These are phyloP conservation scores for Begonia peltatifolia DNA, from an alignment of 306 rosid genomes.

Conservation along the genomic window DNA sequence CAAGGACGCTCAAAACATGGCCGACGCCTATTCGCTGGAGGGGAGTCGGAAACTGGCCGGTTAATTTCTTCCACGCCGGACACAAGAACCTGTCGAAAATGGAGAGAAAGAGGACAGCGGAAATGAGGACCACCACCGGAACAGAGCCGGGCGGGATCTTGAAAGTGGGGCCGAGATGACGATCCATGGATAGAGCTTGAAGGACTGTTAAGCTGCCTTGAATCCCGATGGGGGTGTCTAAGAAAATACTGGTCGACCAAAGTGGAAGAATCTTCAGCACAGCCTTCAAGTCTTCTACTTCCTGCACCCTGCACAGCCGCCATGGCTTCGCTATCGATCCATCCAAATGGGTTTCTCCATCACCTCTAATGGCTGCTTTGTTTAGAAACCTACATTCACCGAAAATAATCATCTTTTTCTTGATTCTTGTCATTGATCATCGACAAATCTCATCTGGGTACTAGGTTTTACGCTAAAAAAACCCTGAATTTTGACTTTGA, in stretches of 20 bases:
- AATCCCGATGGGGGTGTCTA: constrained; percentile 28
- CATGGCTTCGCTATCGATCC: constrained; percentile 35
- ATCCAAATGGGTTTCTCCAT: constrained; percentile 28
- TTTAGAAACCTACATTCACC: constrained; percentile 30
- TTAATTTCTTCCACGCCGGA: constrained; percentile 29
- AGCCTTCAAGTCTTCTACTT: constrained; percentile 44
- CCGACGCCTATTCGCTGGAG: constrained; percentile 46
- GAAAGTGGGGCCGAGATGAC: constrained; percentile 36
- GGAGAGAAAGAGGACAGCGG: constrained; percentile 25
- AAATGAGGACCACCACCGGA: constrained; percentile 13
- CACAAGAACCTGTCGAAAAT: constrained; percentile 29
- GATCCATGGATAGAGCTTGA: constrained; percentile 47
- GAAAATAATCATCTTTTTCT: not conserved
- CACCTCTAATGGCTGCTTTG: constrained; percentile 26
- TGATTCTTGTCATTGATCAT: too few species aligned
- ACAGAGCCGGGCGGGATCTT: constrained; percentile 34
- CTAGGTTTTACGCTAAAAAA: too few species aligned
- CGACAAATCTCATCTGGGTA: too few species aligned
- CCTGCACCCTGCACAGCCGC: constrained; percentile 37
- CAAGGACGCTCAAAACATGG: constrained; percentile 24
- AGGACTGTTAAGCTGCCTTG: constrained; percentile 33
- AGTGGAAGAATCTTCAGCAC: constrained; percentile 30
- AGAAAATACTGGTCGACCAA: constrained; percentile 35
- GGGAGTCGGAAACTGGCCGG: constrained; percentile 14
- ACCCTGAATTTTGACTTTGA: too few species aligned